Conservation (phyloP, 169 alveolate species). For the Perkinsus marinus region DNA sequence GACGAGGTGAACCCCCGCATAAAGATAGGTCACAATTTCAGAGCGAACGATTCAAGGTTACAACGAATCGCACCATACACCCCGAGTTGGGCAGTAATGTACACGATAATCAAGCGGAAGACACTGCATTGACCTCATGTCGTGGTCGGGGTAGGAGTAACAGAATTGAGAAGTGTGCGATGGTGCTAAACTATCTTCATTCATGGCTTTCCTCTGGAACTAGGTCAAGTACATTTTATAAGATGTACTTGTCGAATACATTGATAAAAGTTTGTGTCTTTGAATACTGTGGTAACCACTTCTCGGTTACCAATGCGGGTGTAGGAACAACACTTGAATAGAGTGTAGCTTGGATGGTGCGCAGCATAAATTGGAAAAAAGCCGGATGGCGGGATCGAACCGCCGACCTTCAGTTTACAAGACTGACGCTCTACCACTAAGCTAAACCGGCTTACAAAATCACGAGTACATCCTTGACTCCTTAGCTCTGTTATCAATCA, state of each 20-base stretch:
- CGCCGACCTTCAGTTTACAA: neutral
- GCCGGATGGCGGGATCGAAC: neutral
- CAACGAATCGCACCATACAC: too few species aligned
- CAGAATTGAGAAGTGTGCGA: too few species aligned
- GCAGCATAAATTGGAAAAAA: too few species aligned
- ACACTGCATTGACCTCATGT: too few species aligned
- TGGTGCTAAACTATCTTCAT: neutral
- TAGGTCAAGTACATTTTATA: neutral
- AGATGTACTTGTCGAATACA: neutral
- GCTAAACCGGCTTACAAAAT: neutral
- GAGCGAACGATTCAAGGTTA: too few species aligned
- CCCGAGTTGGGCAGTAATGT: too few species aligned
- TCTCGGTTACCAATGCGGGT: neutral
- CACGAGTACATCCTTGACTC: too few species aligned
- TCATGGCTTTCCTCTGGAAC: neutral
- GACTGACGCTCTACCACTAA: neutral
- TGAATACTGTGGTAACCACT: neutral
- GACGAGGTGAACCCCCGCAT: too few species aligned
- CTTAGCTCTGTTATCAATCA: too few species aligned
- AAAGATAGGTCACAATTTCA: too few species aligned
- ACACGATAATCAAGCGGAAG: too few species aligned
- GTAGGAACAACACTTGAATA: neutral
- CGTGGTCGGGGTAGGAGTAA: too few species aligned
- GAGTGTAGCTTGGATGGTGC: neutral
- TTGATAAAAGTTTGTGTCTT: neutral